phyloP scores from a whole-genome alignment of 129 eudicot genomes.

The Lonicera japonica region DNA sequence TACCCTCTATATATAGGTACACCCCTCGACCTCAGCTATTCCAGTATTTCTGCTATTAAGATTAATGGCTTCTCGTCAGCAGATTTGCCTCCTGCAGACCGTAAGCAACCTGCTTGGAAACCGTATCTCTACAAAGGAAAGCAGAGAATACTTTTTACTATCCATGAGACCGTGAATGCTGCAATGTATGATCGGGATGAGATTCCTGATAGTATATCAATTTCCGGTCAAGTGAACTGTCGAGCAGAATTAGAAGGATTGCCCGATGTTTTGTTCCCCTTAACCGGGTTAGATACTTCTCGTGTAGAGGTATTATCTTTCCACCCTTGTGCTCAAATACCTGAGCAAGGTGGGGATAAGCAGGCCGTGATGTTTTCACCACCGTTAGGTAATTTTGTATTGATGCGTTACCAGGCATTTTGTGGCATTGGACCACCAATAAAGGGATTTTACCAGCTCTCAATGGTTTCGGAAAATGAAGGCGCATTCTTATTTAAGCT shows the following conservation, averaged over 20 bases:
- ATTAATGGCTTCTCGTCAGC: slow-evolving; percentile 65
- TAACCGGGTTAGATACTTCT: slow-evolving; percentile 58
- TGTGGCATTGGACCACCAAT: slow-evolving; percentile 66
- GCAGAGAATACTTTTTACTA: slow-evolving; percentile 82
- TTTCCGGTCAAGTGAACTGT: slow-evolving; percentile 93
- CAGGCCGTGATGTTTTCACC: slow-evolving; percentile 79
- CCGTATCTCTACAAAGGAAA: slow-evolving; percentile 90
- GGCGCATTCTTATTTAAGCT: slow-evolving; percentile 89
- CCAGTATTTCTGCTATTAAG: slow-evolving; percentile 65
- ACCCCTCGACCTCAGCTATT: slow-evolving; percentile 78
- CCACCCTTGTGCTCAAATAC: slow-evolving; percentile 98
- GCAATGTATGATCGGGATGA: slow-evolving; percentile 97
- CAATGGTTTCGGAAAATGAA: slow-evolving; percentile 99
- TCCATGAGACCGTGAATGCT: slow-evolving; percentile 74
- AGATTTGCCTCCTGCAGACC: slow-evolving; percentile 72
- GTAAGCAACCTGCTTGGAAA: slow-evolving; percentile 98
- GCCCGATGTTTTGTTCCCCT: slow-evolving; percentile 84
- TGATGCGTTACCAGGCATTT: slow-evolving; percentile 64
- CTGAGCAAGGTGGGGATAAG: slow-evolving; percentile 85
- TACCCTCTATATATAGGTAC: slow-evolving; percentile 47
- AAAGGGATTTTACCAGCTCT: slow-evolving; percentile 94
- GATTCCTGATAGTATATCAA: slow-evolving; percentile 73
- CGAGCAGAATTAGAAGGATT: slow-evolving; percentile 94
- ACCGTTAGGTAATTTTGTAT: slow-evolving; percentile 85
- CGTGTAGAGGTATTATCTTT: slow-evolving; percentile 63